Base-by-base conservation (phyloP, 2,329 filamentous ascomycete genomes). In the Venturia aucupariae region DNA sequence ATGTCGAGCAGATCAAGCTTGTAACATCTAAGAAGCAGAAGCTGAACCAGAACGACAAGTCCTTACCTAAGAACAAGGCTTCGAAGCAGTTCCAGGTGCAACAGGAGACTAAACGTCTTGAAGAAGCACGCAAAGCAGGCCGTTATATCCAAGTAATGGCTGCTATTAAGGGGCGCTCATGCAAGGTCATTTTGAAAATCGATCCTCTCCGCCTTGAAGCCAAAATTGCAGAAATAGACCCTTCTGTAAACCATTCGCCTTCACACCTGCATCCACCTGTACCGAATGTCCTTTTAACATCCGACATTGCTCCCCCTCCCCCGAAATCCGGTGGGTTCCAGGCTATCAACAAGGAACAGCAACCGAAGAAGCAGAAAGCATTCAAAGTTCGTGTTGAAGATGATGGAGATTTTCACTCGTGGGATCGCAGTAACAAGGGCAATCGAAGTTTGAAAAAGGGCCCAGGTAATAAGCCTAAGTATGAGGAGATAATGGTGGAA, bases 81-180 rank as follows among this genome's bases (percentile, higher is more conserved):
- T 78, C 78, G 11, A 74, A 77, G 59, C 76, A 81, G 64, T 81
- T 79, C 65, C 76, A 79, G 66, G 77, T 77, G 62, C 76, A 80
- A 67, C 75, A 80, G 57, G 75, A 81, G 72, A 79, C 68, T 71
- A 77, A 72, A 70, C 73, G 74, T 17, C 67, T 76, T 11, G 74
- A 77, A 4, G 73, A 76, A n/a, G 75, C 75, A 1, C 74, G 72
- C 66, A 75, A 74, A 15, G 75, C 79, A 32, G 78, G 79, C 38
- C 73, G 78, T 0, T 79, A 75, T 64, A 77, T 79, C 61, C 72
- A 78, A 64, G 74, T 80, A n/a, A 74, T 75, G 60, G 79, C 78
- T 17, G 73, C 74, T 19, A 75, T 81, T 70, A 75, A 76, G 64
- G 74, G 74, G 42, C 80, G 78, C 68, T 77, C 75, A 44, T 77